phyloP scores from a whole-genome alignment of 768 basidiomycete species.

The Russula foetens region DNA sequence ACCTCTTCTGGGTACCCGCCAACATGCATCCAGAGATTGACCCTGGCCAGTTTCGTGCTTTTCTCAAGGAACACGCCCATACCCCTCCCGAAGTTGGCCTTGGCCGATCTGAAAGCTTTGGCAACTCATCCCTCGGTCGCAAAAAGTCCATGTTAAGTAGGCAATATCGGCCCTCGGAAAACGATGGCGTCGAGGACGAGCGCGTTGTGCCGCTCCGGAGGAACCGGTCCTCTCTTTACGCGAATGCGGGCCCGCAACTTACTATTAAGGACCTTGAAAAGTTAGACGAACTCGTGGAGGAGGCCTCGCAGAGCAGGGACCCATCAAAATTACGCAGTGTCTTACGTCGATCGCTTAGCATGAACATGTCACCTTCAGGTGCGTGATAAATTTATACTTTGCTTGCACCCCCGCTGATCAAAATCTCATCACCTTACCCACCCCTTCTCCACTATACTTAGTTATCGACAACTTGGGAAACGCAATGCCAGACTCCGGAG shows the following conservation, averaged over 20 bases:
- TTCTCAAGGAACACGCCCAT: constrained; percentile 88
- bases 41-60: constrained; percentile 89
- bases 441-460: constrained; percentile 23
- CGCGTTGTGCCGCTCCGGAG: constrained; percentile 59
- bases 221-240: constrained; percentile 59
- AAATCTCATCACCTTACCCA: background rate
- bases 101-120: constrained; percentile 37
- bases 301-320: constrained; percentile 77
- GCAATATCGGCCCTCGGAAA: constrained; percentile 78
- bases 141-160: constrained; percentile 92
- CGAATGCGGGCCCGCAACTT: constrained; percentile 70
- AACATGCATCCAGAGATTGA: constrained; percentile 96
- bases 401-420: background rate
- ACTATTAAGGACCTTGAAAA: constrained; percentile 93
- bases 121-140: constrained; percentile 53
- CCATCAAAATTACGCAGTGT: constrained; percentile 70
- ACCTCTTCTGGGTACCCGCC: constrained; percentile 98
- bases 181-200: constrained; percentile 63
- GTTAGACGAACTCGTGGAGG: constrained; percentile 87
- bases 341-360: constrained; percentile 77
- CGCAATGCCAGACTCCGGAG: constrained; percentile 50
- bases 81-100: constrained; percentile 37
- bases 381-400: constrained; percentile 29
- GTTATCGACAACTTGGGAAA: constrained; percentile 63
- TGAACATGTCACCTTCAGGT: constrained; percentile 83